phyloP scores from a whole-genome alignment of 2,329 filamentous ascomycete species.

The Fusarium brachygibbosum region DNA sequence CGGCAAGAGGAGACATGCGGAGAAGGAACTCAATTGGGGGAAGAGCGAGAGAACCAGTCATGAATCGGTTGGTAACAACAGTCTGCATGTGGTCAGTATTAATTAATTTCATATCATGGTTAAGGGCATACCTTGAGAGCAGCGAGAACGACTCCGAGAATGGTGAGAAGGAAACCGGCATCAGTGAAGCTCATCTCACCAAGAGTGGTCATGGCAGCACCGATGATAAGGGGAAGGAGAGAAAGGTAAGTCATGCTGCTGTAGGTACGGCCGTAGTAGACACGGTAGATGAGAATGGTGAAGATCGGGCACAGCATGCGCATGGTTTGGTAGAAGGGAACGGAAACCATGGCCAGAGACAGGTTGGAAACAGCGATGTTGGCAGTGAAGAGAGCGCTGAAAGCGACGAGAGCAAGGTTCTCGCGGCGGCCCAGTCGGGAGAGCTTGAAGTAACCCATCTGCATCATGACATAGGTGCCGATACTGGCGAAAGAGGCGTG shows the following conservation, averaged over 20 bases:
- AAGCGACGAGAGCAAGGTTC: slow-evolving; percentile 68
- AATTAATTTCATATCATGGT: background rate
- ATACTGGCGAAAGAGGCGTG: slow-evolving; percentile 69
- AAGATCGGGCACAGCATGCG: slow-evolving; percentile 73
- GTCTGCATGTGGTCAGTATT: slow-evolving; percentile 57
- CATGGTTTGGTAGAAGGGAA: slow-evolving; percentile 76
- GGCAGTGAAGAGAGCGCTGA: slow-evolving; percentile 72
- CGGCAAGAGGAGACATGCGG: slow-evolving; percentile 73
- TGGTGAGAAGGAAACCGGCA: slow-evolving; percentile 67
- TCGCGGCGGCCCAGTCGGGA: slow-evolving; percentile 66
- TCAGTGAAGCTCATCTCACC: slow-evolving; percentile 74
- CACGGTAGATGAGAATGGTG: slow-evolving; percentile 71
- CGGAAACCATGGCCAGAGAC: slow-evolving; percentile 71
- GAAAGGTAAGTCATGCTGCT: slow-evolving; percentile 69
- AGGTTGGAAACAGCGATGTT: slow-evolving; percentile 76
- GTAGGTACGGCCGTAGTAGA: slow-evolving; percentile 68
- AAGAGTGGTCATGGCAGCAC: slow-evolving; percentile 70
- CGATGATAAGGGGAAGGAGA: slow-evolving; percentile 71
- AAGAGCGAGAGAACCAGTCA: slow-evolving; percentile 71
- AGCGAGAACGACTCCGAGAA: slow-evolving; percentile 67
- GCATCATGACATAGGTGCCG: slow-evolving; percentile 68
- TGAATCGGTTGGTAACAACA: slow-evolving; percentile 73
- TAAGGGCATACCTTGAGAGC: slow-evolving; percentile 63
- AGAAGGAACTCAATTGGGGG: slow-evolving; percentile 72
- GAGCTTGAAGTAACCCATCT: slow-evolving; percentile 65